Conservation (phyloP, 495 filamentous ascomycete species). For the Penicillium angulare region DNA sequence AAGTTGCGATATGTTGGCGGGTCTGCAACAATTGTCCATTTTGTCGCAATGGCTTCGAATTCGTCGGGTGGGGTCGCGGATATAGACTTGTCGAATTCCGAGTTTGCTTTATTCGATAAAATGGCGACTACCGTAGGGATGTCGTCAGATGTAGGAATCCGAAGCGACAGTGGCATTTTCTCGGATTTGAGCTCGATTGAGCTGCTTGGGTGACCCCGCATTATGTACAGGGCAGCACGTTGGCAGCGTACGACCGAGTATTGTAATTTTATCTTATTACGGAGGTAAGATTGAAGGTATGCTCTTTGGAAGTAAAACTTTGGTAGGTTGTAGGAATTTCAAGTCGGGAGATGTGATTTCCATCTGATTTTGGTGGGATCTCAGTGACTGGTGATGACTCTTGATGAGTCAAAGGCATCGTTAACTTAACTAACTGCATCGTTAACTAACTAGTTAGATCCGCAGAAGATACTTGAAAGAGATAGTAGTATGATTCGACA, state of each 20-base stretch:
- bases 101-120: constrained; percentile 7
- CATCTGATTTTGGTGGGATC: too few relatives aligned
- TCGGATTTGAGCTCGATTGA: background rate
- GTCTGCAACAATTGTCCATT: constrained; percentile 2
- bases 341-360: too few relatives aligned
- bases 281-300: too few relatives aligned
- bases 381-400: background rate
- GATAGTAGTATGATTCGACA: too few relatives aligned
- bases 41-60: background rate
- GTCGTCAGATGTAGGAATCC: background rate
- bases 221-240: background rate
- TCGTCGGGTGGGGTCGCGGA: background rate
- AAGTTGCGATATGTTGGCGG: constrained; percentile 1
- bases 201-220: background rate
- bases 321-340: too few relatives aligned
- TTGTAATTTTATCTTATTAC: background rate
- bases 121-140: background rate
- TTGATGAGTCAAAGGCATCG: background rate
- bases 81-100: constrained; percentile 9
- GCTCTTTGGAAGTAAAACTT: too few relatives aligned
- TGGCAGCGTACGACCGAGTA: background rate
- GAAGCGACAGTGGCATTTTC: background rate
- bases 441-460: background rate
- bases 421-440: background rate
- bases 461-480: background rate